Percentiles rank a stretch among this genome's conserved stretches.
phyloP scores from a whole-genome alignment of 2,329 filamentous ascomycete species.

The Ophiocordyceps camponoti-saundersi region DNA sequence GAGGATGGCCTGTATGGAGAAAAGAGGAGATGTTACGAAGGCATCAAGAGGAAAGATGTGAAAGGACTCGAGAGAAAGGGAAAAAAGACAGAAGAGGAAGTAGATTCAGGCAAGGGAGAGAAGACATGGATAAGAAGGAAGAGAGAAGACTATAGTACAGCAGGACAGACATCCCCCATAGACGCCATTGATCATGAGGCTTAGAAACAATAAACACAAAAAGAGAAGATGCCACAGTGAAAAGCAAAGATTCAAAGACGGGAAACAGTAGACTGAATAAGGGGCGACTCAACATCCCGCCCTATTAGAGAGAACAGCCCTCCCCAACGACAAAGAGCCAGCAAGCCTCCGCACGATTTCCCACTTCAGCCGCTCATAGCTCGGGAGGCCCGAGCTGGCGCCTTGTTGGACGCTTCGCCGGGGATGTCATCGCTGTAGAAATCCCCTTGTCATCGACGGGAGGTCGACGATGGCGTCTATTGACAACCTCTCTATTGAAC shows the following conservation, averaged over 20 bases:
- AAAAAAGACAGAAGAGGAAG: not conserved
- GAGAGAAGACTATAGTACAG: not conserved
- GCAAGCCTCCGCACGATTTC: not conserved
- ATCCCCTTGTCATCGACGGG: not conserved
- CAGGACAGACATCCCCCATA: not conserved
- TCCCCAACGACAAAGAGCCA: not conserved
- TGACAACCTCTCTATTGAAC: conserved; percentile 16
- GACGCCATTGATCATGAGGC: not conserved
- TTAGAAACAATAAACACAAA: not conserved
- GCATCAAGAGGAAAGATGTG: not conserved
- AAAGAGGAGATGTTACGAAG: not conserved
- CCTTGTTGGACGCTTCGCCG: not conserved
- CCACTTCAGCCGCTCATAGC: not conserved
- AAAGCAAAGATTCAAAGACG: not conserved
- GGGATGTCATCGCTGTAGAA: not conserved
- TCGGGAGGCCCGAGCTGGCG: not conserved
- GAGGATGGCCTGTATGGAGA: not conserved
- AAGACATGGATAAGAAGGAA: not conserved
- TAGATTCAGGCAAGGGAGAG: not conserved
- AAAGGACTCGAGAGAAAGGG: not conserved
- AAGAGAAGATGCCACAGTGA: not conserved
- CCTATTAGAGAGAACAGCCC: not conserved
- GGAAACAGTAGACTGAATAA: not conserved
- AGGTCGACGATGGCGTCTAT: conserved; percentile 8
- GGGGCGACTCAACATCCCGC: not conserved